A percentile compares a stretch with the other conserved stretches of the same genome.
Evolutionary conservation across 352 stramenopile genomes (phyloP).

Genomic region (Phytopythium kandeliae): DNA sequence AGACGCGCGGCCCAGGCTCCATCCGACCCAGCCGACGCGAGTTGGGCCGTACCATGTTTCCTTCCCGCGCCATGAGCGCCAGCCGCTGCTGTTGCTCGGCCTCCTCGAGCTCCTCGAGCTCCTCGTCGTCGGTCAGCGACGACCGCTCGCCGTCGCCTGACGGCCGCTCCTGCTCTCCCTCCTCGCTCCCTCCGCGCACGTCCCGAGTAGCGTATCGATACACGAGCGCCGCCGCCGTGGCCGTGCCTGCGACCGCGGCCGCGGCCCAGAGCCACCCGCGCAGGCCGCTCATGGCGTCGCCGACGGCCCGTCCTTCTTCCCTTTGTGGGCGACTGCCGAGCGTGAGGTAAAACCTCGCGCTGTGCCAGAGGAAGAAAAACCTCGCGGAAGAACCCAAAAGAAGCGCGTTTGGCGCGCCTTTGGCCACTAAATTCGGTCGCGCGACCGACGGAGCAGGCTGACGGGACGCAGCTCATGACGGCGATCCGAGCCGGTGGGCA

Average conservation of each 20-base stretch:
- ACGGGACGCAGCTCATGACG: too few species aligned
- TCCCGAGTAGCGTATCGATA: slow-evolving; percentile 61
- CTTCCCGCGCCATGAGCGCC: slow-evolving; percentile 28
- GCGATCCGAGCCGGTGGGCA: slow-evolving; percentile 10
- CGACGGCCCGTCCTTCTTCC: too few species aligned
- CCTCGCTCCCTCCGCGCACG: slow-evolving; percentile 16
- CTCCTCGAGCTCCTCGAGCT: slow-evolving; percentile 12
- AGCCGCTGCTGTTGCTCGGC: slow-evolving; percentile 37
- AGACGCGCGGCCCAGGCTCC: neutral
- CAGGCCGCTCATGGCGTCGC: slow-evolving; percentile 26
- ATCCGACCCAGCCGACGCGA: neutral
- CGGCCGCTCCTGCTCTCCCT: slow-evolving; percentile 13
- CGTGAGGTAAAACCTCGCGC: too few species aligned
- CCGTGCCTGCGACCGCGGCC: slow-evolving; percentile 59
- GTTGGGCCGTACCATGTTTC: slow-evolving; percentile 35
- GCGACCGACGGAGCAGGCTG: too few species aligned
- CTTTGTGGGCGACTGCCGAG: too few species aligned
- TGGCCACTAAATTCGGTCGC: too few species aligned
- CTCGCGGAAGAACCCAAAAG: too few species aligned
- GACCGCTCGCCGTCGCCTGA: slow-evolving; percentile 30
- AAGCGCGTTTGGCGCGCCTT: too few species aligned
- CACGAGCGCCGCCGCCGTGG: slow-evolving; percentile 43
- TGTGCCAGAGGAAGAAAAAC: too few species aligned
- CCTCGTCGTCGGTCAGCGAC: slow-evolving; percentile 36
- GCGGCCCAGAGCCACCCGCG: slow-evolving; percentile 59